Percentiles rank a stretch among this genome's conserved stretches.
These are phyloP conservation scores for Trypanosoma lewisi DNA, from an alignment of 208 protist species.

Conservation along the genomic window DNA sequence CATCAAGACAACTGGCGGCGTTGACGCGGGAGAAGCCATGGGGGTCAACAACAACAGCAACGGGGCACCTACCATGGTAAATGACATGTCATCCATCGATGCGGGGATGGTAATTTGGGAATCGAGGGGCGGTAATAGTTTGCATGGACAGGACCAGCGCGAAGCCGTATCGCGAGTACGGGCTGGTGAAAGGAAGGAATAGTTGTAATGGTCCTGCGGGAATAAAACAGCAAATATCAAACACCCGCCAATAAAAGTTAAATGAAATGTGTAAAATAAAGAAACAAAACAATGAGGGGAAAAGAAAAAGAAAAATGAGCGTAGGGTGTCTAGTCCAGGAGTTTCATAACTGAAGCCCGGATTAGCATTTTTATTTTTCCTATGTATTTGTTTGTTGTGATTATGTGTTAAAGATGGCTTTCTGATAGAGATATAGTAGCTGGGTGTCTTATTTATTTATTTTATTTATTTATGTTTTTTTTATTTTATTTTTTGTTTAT, in stretches of 20 bases:
- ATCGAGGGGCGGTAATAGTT: not conserved
- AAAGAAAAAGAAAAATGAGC: too few species aligned
- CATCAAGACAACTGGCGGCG: not conserved
- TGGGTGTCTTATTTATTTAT: too few species aligned
- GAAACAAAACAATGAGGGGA: not conserved
- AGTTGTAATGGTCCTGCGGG: not conserved
- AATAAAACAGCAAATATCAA: not conserved
- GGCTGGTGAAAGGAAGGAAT: not conserved
- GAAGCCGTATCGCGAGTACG: not conserved
- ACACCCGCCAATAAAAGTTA: not conserved
- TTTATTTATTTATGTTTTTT: too few species aligned
- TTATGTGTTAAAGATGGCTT: too few species aligned
- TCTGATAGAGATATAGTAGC: too few species aligned
- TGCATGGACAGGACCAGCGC: not conserved
- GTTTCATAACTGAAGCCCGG: too few species aligned
- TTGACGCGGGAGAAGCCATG: not conserved
- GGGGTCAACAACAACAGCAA: not conserved
- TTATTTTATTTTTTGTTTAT: constrained; percentile 11
- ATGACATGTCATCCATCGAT: not conserved
- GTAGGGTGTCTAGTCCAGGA: too few species aligned
- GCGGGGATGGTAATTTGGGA: not conserved
- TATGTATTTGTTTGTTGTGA: too few species aligned
- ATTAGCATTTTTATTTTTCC: too few species aligned
- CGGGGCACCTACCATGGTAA: not conserved
- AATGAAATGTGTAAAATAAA: not conserved